A percentile compares a stretch with the other conserved stretches of the same genome.
Conservation (phyloP, 371 early-diverging fungal genomes). For the Catenaria anguillulae region DNA sequence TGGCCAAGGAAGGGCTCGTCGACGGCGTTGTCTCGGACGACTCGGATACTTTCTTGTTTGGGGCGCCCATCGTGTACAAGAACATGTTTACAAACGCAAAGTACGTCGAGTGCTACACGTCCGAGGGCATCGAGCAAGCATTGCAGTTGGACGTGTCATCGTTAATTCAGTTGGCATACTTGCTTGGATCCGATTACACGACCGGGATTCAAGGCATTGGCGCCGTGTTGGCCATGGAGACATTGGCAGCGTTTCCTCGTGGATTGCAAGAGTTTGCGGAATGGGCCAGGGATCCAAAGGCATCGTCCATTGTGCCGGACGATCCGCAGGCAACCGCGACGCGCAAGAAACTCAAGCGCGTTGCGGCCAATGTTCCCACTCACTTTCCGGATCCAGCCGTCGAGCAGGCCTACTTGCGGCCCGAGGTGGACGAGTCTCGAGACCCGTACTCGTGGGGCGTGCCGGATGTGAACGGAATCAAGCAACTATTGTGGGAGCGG, state of each 20-base stretch:
- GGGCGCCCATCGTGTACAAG: conserved; percentile 73
- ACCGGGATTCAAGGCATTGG: conserved; percentile 90
- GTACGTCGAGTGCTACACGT: conserved; percentile 66
- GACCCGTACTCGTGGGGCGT: conserved; percentile 65
- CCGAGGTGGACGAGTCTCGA: conserved; percentile 53
- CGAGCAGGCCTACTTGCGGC: conserved; percentile 60
- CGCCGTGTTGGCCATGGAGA: conserved; percentile 82
- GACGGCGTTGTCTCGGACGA: conserved; percentile 99
- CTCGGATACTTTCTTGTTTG: conserved; percentile 91
- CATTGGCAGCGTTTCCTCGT: conserved; percentile 51
- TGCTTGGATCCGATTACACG: conserved; percentile 97
- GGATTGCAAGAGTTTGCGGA: conserved; percentile 32
- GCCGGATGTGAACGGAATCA: conserved; percentile 62
- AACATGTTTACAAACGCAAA: conserved; percentile 88
- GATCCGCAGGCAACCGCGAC: neutral
- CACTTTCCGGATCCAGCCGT: conserved; percentile 68
- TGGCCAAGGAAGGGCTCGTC: conserved; percentile 50
- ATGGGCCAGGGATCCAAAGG: conserved; percentile 39
- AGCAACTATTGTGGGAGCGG: conserved; percentile 38
- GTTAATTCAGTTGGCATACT: conserved; percentile 71
- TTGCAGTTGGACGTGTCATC: conserved; percentile 53
- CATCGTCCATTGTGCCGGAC: neutral
- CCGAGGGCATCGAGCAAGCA: conserved; percentile 44
- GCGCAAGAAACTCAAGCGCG: neutral
- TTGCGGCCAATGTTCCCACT: neutral